These are phyloP conservation scores for Clarireedia hainanense DNA, from an alignment of 2,329 filamentous ascomycete species.

Conservation along the genomic window DNA sequence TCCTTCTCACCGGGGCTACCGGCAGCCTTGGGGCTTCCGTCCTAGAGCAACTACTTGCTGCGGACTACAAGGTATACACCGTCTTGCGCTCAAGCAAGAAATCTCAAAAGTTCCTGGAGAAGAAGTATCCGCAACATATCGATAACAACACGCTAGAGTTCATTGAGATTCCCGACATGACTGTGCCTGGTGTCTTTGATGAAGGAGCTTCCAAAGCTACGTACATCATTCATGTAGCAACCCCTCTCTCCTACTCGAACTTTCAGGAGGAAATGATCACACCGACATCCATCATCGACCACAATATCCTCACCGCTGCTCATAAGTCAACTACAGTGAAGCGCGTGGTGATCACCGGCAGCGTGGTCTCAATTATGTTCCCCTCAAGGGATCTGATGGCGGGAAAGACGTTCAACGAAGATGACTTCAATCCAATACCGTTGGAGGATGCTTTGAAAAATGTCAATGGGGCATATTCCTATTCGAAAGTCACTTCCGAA, in stretches of 20 bases:
- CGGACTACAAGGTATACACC: slow-evolving; percentile 1
- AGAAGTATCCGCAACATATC: slow-evolving; percentile 5
- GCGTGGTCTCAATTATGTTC: neutral
- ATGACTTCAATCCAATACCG: neutral
- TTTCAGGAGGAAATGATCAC: neutral
- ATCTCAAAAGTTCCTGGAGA: slow-evolving; percentile 1
- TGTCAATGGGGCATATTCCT: neutral
- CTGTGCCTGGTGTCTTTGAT: neutral
- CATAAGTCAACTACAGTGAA: neutral
- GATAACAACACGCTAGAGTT: neutral
- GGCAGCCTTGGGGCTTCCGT: slow-evolving; percentile 4
- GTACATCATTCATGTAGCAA: neutral
- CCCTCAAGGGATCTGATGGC: neutral
- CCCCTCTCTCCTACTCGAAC: neutral
- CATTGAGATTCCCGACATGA: slow-evolving; percentile 9
- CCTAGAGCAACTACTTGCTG: slow-evolving; percentile 3
- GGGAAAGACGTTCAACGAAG: neutral
- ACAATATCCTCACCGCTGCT: neutral
- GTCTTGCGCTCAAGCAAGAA: slow-evolving; percentile 3
- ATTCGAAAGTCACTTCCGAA: neutral
- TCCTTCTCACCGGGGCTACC: slow-evolving; percentile 10
- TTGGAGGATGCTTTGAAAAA: neutral
- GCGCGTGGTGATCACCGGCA: neutral
- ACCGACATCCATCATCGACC: neutral
- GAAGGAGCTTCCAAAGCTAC: neutral